Conservation (phyloP, 768 basidiomycete genomes). For the Ramaria rubella region DNA sequence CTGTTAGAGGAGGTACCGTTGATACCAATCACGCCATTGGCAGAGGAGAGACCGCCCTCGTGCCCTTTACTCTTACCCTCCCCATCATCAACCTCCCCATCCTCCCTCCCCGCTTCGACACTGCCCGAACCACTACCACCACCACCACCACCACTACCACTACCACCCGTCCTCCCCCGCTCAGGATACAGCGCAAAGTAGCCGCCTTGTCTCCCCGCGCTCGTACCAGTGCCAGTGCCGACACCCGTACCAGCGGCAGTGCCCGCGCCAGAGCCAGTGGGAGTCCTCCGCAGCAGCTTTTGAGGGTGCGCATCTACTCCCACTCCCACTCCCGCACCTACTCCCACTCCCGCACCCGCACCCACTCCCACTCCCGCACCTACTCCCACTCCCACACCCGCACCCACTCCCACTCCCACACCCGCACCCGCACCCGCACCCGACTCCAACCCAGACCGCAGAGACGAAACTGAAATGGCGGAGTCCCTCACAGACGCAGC, state of each 20-base stretch:
- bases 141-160: neutral
- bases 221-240: neutral
- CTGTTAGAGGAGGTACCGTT: neutral
- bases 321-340: neutral
- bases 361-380: no score
- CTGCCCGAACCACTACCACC: neutral
- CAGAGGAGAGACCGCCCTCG: neutral
- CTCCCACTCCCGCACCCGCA: no score
- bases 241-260: neutral
- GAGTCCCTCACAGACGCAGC: no score
- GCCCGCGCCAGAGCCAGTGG: neutral
- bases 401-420: no score
- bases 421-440: no score
- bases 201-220: neutral
- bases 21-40: neutral
- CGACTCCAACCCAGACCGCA: no score
- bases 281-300: neutral
- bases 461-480: no score
- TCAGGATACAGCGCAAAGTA: constrained; percentile 3
- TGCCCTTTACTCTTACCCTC: neutral
- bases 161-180: neutral
- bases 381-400: no score
- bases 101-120: neutral
- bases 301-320: neutral
- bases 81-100: neutral